Evolutionary conservation across 2,329 filamentous ascomycete species (phyloP), one percentile per base, ranked within the genome.

Genomic region (Ophiostoma montium): DNA sequence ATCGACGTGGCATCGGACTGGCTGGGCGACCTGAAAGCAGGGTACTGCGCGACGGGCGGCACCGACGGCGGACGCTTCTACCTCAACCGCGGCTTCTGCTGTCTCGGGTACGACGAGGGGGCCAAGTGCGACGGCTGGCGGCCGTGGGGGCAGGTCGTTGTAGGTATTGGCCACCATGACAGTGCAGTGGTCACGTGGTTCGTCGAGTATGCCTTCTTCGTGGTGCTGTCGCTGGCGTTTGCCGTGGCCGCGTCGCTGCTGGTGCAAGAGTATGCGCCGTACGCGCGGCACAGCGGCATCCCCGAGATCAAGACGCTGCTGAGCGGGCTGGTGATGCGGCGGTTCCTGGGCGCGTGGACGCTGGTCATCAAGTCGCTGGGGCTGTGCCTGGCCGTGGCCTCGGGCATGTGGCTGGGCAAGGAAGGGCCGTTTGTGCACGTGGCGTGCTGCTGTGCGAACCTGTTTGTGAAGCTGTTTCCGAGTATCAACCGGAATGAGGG

Each of bases 281-380:
- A 95, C 65, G 90, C 90, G 44, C 90, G 85, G 62, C 90, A 96
- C 61, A 95, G 87, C 62, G 90, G 90, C 66, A 95, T 98, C 57
- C 88, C 90, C 6, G 90, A 98, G 69, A 94, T 98, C 67, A 98
- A 98, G 71, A 95, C 89, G 3, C 78, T 98, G 9, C 69, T 98
- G 48, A 90, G 90, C 36, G 90, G 90, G 6, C 95, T 95, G 63
- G 82, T 98, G 31, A 95, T 98, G 53, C 76, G 82, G 53, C 78
- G 82, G 52, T 94, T 96, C 59, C 71, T 96, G 60, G 86, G 89
- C 10, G 72, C 73, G 31, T 95, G 89, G 89, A 95, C 90, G 1
- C 69, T 96, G 60, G 64, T 86, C 30, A 88, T 88, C 50, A 96
- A 96, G 63, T 94, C 88, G 2, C 64, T 96, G 39, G 92, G 92